Conservation (phyloP, 202 grass and related monocot genomes). For the Setaria viridis region DNA sequence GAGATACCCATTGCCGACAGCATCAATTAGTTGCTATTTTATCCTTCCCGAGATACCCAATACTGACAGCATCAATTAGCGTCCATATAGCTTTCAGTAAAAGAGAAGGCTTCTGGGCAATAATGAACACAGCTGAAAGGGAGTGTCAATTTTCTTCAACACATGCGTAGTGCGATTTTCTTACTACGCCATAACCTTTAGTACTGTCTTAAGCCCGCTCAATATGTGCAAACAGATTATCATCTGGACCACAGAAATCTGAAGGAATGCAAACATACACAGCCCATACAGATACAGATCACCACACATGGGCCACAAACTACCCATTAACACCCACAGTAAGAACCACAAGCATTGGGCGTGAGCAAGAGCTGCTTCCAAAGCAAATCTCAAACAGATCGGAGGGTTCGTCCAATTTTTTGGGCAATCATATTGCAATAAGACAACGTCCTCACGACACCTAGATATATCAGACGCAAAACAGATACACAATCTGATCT, state of each 20-base stretch:
- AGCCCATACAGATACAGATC: not conserved
- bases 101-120: too few species aligned
- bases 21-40: too few species aligned
- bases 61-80: too few species aligned
- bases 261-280: not conserved
- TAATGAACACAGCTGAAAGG: too few species aligned
- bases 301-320: not conserved
- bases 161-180: too few species aligned
- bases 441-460: conserved; percentile 48
- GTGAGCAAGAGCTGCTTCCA: not conserved
- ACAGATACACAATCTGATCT: conserved; percentile 45
- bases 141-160: too few species aligned
- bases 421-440: conserved; percentile 52
- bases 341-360: not conserved
- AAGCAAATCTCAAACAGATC: not conserved
- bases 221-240: too few species aligned
- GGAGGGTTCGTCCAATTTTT: not conserved
- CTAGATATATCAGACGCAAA: conserved; percentile 52
- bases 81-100: too few species aligned
- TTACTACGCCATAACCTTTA: too few species aligned
- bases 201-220: too few species aligned
- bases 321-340: not conserved
- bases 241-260: not conserved
- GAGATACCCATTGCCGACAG: too few species aligned
- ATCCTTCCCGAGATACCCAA: too few species aligned